Percentiles rank a stretch among this genome's conserved stretches.
These are phyloP conservation scores for Chlamydomonas sp. DNA, from an alignment of 139 green algal species.

Conservation along the genomic window DNA sequence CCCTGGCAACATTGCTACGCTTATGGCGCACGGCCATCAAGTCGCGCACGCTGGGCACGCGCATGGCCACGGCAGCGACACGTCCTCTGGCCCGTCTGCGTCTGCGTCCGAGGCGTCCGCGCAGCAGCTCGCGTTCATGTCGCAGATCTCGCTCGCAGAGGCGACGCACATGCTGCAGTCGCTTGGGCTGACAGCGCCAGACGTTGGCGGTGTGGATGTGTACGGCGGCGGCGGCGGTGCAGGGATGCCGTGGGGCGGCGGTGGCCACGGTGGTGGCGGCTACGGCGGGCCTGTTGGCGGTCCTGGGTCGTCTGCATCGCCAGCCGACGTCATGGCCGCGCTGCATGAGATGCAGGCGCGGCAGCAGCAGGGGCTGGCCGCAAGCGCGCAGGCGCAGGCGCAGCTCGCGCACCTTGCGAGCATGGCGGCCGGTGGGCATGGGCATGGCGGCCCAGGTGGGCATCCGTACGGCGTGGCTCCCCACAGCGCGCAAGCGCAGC, in stretches of 20 bases:
- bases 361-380: constrained; percentile 24
- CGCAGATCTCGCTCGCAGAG: constrained; percentile 10
- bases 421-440: background rate
- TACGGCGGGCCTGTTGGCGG: no score
- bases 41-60: no score
- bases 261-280: no score
- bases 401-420: constrained; percentile 1
- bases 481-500: background rate
- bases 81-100: background rate
- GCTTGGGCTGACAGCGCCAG: constrained; percentile 21
- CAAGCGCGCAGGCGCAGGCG: background rate
- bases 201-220: no score
- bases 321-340: constrained; percentile 4
- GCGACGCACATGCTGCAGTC: constrained; percentile 31
- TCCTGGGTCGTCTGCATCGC: no score
- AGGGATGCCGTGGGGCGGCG: no score
- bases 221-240: no score
- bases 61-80: no score
- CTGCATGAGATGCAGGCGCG: constrained; percentile 10
- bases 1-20: no score
- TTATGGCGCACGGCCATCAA: no score
- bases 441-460: background rate
- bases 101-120: constrained; percentile 14
- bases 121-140: constrained; percentile 27
- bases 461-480: background rate